A percentile compares a stretch with the other conserved stretches of the same genome.
Conservation (phyloP, 208 protist genomes). For the Phytomonas francai region DNA sequence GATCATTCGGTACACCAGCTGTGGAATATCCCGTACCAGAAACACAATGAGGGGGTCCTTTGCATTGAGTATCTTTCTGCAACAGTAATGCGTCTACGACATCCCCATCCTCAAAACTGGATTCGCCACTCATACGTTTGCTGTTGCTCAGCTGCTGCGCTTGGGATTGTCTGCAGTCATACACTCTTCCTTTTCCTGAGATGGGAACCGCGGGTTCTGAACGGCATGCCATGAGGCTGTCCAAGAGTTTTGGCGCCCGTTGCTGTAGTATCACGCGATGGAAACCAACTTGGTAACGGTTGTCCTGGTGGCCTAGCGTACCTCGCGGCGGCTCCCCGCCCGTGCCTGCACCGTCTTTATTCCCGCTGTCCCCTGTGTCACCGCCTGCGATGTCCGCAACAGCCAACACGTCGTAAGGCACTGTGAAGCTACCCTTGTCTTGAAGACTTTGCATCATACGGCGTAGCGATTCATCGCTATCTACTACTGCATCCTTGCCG, state of each 20-base stretch:
- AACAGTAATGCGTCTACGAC: constrained; percentile 27
- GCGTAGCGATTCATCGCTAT: constrained; percentile 19
- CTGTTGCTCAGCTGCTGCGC: neutral
- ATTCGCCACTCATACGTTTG: neutral
- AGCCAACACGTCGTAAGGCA: neutral
- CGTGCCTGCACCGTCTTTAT: neutral
- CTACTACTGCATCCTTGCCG: constrained; percentile 32
- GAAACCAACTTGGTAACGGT: constrained; percentile 21
- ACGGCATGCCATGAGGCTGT: constrained; percentile 49
- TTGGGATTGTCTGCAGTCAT: constrained; percentile 3
- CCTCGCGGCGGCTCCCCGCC: neutral
- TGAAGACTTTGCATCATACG: constrained; percentile 27
- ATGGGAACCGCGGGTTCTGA: constrained; percentile 13
- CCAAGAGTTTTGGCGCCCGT: constrained; percentile 52
- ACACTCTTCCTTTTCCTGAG: neutral
- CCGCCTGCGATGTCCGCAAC: constrained; percentile 7
- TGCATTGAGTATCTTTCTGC: constrained; percentile 1
- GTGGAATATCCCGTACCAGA: neutral
- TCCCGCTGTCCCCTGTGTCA: neutral
- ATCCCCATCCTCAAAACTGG: constrained; percentile 4
- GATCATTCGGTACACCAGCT: neutral
- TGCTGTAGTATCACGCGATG: constrained; percentile 65
- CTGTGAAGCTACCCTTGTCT: constrained; percentile 8
- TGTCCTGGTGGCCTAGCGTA: neutral
- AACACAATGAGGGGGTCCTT: neutral